phyloP scores from a whole-genome alignment of 2,329 filamentous ascomycete genomes.

The Teratosphaeria pseudoeucalypti region DNA sequence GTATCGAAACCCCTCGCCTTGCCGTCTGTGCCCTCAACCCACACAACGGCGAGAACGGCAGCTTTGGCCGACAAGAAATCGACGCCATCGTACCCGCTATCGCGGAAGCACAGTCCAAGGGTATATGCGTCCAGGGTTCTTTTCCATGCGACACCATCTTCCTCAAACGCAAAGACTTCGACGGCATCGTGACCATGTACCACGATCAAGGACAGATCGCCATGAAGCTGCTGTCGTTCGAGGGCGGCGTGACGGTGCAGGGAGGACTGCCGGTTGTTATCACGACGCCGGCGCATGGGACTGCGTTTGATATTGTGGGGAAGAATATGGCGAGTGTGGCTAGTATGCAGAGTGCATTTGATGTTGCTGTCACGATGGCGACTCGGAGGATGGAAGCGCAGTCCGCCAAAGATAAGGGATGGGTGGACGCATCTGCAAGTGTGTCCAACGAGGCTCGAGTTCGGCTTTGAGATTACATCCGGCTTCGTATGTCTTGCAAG shows the following conservation, averaged over 20 bases:
- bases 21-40: constrained; percentile 9
- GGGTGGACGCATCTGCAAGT: background rate
- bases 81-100: constrained; percentile 8
- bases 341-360: constrained; percentile 9
- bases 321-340: constrained; percentile 6
- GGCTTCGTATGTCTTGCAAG: no score
- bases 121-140: constrained; percentile 7
- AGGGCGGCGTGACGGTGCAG: constrained; percentile 9
- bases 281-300: constrained; percentile 9
- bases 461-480: no score
- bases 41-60: constrained; percentile 10
- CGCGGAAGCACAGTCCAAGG: constrained; percentile 2
- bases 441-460: no score
- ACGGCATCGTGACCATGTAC: constrained; percentile 9
- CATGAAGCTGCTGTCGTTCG: constrained; percentile 7
- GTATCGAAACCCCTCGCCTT: constrained; percentile 6
- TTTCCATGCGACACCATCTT: constrained; percentile 10
- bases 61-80: constrained; percentile 8
- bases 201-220: constrained; percentile 11
- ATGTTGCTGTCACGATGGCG: constrained; percentile 8
- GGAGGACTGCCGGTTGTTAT: constrained; percentile 7
- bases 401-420: background rate
- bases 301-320: constrained; percentile 8
- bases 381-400: background rate
- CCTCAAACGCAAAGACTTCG: constrained; percentile 6